A percentile compares a stretch with the other conserved stretches of the same genome.
phyloP scores from a whole-genome alignment of 306 rosid genomes.

The Lathyrus tuberosus region DNA sequence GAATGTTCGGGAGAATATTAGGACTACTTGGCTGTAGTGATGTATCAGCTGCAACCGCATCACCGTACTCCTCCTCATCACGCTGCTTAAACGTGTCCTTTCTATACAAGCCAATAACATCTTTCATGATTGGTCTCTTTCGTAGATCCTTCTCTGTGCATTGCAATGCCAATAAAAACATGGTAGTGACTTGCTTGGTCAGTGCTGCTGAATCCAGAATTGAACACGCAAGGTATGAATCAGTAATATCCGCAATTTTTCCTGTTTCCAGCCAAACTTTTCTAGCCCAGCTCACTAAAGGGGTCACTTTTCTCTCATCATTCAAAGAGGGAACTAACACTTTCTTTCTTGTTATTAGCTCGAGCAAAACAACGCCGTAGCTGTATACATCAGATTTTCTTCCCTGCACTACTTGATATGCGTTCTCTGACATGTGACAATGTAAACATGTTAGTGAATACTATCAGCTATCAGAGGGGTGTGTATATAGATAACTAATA shows the following conservation, averaged over 20 bases:
- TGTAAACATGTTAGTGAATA: not conserved
- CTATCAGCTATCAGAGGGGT: not conserved
- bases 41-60: not conserved
- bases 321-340: conserved; percentile 46
- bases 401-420: conserved; percentile 46
- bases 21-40: not conserved
- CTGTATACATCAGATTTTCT: conserved; percentile 74
- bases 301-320: conserved; percentile 37
- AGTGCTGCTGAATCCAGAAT: not conserved
- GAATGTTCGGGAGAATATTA: not conserved
- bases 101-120: conserved; percentile 34
- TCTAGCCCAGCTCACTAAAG: conserved; percentile 55
- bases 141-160: conserved; percentile 58
- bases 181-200: conserved; percentile 42
- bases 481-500: no score
- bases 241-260: conserved; percentile 50
- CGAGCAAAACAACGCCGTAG: conserved; percentile 72
- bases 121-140: conserved; percentile 64
- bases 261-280: conserved; percentile 44
- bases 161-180: conserved; percentile 57
- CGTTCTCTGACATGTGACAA: conserved; percentile 53
- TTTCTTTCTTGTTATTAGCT: conserved; percentile 70
- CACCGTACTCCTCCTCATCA: not conserved
- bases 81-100: not conserved
- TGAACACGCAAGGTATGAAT: conserved; percentile 52